These are phyloP conservation scores for Xylaria flabelliformis DNA, from an alignment of 495 filamentous ascomycete species.

Conservation along the genomic window DNA sequence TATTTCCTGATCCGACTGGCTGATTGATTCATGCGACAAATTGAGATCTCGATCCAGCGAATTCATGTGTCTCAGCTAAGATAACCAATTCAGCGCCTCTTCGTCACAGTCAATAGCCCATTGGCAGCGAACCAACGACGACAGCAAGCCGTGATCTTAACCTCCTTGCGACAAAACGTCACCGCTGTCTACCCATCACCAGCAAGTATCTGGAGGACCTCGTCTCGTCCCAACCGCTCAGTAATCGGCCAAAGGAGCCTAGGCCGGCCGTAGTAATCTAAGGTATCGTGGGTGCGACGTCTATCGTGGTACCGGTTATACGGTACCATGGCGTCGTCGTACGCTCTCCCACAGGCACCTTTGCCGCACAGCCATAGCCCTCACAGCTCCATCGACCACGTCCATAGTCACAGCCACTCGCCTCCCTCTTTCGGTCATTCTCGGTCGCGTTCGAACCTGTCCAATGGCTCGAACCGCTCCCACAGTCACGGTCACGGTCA, in stretches of 20 bases:
- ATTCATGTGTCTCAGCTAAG: conserved; percentile 10
- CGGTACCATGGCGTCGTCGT: conserved; percentile 55
- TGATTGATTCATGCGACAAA: neutral
- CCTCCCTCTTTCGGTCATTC: conserved; percentile 44
- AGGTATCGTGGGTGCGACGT: conserved; percentile 2
- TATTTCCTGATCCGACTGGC: neutral
- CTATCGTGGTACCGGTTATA: conserved; percentile 7
- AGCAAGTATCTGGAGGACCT: neutral
- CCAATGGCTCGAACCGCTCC: conserved; percentile 34
- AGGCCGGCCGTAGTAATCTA: neutral
- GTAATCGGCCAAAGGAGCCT: neutral
- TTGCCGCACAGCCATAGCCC: conserved; percentile 50
- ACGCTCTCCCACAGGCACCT: conserved; percentile 56
- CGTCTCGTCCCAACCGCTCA: neutral
- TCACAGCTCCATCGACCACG: conserved; percentile 46
- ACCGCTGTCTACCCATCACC: neutral
- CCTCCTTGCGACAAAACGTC: neutral
- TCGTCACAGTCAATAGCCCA: neutral
- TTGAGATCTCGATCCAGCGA: neutral
- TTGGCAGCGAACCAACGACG: neutral
- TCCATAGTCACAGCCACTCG: conserved; percentile 49
- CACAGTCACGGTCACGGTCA: conserved; percentile 44
- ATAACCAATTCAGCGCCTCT: neutral
- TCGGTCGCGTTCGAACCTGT: conserved; percentile 38
- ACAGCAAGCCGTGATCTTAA: neutral